A percentile compares a stretch with the other conserved stretches of the same genome.
Evolutionary conservation across 768 basidiomycete genomes (phyloP).

Genomic region (Leccinum variicolor): DNA sequence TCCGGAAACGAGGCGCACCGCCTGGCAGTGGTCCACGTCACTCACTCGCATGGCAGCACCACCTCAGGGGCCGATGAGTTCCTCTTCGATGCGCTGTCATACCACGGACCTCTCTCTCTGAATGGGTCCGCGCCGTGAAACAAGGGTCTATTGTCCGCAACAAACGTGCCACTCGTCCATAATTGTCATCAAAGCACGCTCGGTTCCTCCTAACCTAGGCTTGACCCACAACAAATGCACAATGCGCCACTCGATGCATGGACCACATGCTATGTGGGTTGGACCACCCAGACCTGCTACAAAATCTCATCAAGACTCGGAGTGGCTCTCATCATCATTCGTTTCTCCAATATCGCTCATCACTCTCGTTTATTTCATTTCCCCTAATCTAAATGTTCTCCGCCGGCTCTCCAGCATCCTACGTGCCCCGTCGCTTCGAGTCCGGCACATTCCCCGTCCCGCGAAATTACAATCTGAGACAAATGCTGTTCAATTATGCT

Average conservation of each 20-base stretch:
- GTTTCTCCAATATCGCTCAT: not conserved
- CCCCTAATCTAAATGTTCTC: not conserved
- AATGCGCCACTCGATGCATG: conserved; percentile 5
- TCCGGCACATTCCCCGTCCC: conserved; percentile 30
- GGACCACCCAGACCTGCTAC: conserved; percentile 13
- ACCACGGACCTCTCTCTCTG: not conserved
- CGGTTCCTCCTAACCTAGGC: not conserved
- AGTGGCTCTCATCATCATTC: not conserved
- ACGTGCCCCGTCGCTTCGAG: conserved; percentile 16
- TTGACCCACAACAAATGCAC: not conserved
- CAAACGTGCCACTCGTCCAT: conserved; percentile 3
- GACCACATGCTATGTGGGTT: not conserved
- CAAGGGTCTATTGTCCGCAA: not conserved
- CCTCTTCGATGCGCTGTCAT: not conserved
- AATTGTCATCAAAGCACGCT: not conserved
- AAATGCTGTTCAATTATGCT: conserved; percentile 27
- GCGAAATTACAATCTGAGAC: conserved; percentile 21
- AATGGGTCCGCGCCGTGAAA: conserved; percentile 6
- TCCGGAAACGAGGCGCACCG: conserved; percentile 8
- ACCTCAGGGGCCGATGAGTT: conserved; percentile 1
- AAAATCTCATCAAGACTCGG: conserved; percentile 8
- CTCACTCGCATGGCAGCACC: not conserved
- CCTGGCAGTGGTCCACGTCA: conserved; percentile 3
- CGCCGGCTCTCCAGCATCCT: conserved; percentile 6
- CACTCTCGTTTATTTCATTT: not conserved